Base-by-base conservation (phyloP, 177 flowering plant species). In the Vitis hybrid region DNA sequence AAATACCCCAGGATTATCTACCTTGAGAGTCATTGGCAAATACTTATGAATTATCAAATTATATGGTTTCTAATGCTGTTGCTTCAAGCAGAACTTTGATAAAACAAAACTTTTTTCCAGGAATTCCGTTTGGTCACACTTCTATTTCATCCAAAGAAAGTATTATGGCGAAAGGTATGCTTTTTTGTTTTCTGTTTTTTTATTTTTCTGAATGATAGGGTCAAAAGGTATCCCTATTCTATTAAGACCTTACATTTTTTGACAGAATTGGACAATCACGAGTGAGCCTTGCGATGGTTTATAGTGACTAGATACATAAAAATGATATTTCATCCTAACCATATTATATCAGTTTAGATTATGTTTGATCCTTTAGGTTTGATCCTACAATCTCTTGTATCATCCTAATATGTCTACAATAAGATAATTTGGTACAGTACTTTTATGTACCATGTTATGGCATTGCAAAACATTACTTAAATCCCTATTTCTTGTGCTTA, bases 101-200 rank as follows among this genome's bases (percentile, higher is more conserved):
- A 76, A 78, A 75, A 68, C 60, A 72, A 68, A 69, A 59, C 62
- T 78, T 83, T 77, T 67, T 91, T 89, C 82, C 97, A 93, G 97
- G 98, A 85, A 52, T 78, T 68, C 82, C 94, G 72, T 91, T 82
- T 85, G 89, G 91, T 78, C 82, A 82, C 72, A 75, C 89, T 78
- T 77, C 78, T 80, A 68, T 71, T 78, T 84, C 89, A 64, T 78
- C 89, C 73, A 85, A 85, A 83, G 86, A 87, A 86, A 82, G 80
- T 85, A 67, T 85, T 74, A 83, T 76, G 78, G 91, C 86, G 52
- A 93, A 93, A 91, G 97, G 97, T 93, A 87, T 85, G 90, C 18
- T 75, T 67, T 66, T 29, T 16, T 26, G 5, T 56, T 8, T 18
- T 15, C 4, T 61, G 6, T 3, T 55, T 49, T 56, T 61, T 49